Evolutionary conservation across 371 early-diverging fungal species (phyloP), one percentile per base, ranked within the genome.

Genomic region (Fennellomyces sp.): DNA sequence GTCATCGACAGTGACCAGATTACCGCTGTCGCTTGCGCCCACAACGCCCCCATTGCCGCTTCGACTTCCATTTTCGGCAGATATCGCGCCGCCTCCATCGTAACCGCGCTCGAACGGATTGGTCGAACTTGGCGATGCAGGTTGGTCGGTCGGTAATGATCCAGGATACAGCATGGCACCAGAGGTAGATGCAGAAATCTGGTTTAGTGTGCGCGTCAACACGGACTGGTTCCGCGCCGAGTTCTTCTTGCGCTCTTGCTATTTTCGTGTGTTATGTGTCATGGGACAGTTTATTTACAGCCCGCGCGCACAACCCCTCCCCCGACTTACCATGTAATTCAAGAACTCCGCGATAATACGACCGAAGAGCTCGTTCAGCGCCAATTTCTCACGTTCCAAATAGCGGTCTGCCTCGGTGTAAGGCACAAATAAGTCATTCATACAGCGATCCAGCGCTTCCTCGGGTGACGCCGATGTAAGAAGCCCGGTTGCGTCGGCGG

Each of bases 381-480:
- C 88, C n/a, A 75, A 70, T 26, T 81, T 64, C 70, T 98, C 98
- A 12, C 84, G 82, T 3, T 84, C 81, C 42, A 95, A 70, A 67
- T 97, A 97, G 38, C 93, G 89, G 45, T 90, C 88, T 6, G 90
- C 91, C 41, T 94, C 94, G n/a, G 90, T 88, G 69, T 94, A 96
- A 27, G 96, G 93, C 7, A 95, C 93, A 78, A 96, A 98, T 47
- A 98, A 81, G 66, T 98, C 98, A 54, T 93, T 94, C 78, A 93
- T 87, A 63, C 93, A 95, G 35, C 96, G 89, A 58, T 95, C 92
- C 47, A 96, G 60, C 6, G 87, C 85, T 47, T 78, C 78, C n/a
- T 82, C 81, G 5, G 76, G 71, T 33, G 88, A 73, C 52, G 76
- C 60, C 54, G 84, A 61, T 54, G 82, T 60, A 13, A 67, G 75